These are phyloP conservation scores for Graphiopsis chlorocephala DNA, from an alignment of 2,329 filamentous ascomycete species.

Conservation along the genomic window DNA sequence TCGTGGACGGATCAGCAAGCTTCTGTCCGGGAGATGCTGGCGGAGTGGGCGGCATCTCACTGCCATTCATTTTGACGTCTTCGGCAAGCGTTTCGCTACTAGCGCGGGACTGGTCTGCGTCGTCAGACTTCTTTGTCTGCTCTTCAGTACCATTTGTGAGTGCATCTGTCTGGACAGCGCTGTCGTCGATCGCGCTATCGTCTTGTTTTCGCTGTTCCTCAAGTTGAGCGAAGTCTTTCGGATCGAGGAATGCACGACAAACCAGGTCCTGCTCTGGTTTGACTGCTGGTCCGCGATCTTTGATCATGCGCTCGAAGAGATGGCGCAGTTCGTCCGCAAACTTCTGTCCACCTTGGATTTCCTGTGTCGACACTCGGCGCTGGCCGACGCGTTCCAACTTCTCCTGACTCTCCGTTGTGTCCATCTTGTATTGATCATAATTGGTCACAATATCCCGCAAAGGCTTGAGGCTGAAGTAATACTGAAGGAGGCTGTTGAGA, in stretches of 20 bases:
- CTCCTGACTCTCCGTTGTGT: conserved; percentile 62
- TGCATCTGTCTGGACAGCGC: background rate
- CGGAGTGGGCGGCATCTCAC: conserved; percentile 27
- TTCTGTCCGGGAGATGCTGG: conserved; percentile 36
- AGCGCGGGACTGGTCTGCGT: conserved; percentile 14
- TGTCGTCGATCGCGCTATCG: conserved; percentile 22
- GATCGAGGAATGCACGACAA: conserved; percentile 34
- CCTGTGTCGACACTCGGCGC: conserved; percentile 51
- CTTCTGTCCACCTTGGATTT: conserved; percentile 35
- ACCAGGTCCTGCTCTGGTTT: conserved; percentile 36
- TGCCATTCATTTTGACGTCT: conserved; percentile 24
- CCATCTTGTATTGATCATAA: conserved; percentile 68
- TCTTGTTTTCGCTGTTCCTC: conserved; percentile 18
- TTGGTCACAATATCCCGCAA: conserved; percentile 77
- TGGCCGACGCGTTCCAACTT: conserved; percentile 72
- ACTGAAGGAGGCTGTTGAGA: conserved; percentile 92
- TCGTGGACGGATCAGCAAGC: conserved; percentile 34
- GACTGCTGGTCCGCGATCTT: conserved; percentile 27
- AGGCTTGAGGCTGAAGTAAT: conserved; percentile 83
- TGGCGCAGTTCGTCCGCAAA: conserved; percentile 35
- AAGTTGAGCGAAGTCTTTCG: conserved; percentile 28
- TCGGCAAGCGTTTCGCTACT: conserved; percentile 29
- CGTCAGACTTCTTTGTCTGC: background rate
- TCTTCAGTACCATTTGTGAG: background rate
- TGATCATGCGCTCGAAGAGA: conserved; percentile 39